A percentile compares a stretch with the other conserved stretches of the same genome.
Conservation (phyloP, 2,329 filamentous ascomycete species). For the Fusarium praegraminearum region DNA sequence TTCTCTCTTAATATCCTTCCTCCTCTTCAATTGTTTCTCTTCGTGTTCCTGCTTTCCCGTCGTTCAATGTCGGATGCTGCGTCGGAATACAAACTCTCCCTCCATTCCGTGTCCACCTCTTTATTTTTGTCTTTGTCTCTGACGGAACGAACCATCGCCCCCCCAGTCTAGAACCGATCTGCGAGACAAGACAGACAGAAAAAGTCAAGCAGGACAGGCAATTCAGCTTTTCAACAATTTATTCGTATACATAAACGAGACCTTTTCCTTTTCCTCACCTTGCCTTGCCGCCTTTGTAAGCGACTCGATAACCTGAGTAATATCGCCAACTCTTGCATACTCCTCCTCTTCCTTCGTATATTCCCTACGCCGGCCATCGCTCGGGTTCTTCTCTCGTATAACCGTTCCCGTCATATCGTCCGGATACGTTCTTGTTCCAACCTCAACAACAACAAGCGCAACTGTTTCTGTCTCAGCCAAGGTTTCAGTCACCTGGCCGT, state of each 20-base stretch:
- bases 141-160: conserved; percentile 29
- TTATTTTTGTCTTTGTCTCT: conserved; percentile 17
- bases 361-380: conserved; percentile 1
- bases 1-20: background rate
- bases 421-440: conserved; percentile 16
- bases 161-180: conserved; percentile 32
- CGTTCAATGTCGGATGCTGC: conserved; percentile 19
- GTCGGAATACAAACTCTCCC: conserved; percentile 19
- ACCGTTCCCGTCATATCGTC: conserved; percentile 13
- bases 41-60: background rate
- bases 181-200: conserved; percentile 28
- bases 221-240: conserved; percentile 19
- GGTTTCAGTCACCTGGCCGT: conserved; percentile 38
- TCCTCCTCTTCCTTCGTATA: conserved; percentile 2
- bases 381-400: background rate
- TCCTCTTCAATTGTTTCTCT: background rate
- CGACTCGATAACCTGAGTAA: conserved; percentile 28
- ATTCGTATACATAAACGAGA: conserved; percentile 17
- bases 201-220: conserved; percentile 24
- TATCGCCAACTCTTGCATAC: conserved; percentile 5
- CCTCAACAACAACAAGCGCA: conserved; percentile 8
- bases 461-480: conserved; percentile 34
- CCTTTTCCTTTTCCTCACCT: background rate
- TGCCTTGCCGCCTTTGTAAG: conserved; percentile 12
- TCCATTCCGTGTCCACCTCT: conserved; percentile 4